Conservation (phyloP, 257 asterid species). For the Solanum gandarillasii region DNA sequence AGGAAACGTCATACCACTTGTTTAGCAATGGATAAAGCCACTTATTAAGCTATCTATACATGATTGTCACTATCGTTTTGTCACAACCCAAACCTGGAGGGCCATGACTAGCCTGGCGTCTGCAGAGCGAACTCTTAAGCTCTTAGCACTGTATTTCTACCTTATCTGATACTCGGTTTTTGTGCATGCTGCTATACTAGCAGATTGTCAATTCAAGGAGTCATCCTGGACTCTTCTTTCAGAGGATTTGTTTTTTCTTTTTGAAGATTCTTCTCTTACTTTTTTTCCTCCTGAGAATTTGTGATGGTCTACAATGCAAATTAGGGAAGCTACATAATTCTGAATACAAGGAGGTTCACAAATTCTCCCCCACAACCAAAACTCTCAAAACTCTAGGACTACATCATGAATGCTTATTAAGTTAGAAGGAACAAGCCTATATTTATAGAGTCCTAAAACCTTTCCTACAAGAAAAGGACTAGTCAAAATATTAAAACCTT, state of each 20-base stretch:
- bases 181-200: background rate
- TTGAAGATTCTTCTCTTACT: background rate
- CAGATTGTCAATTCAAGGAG: background rate
- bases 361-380: too few relatives aligned
- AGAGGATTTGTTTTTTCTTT: background rate
- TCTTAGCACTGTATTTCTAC: background rate
- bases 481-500: too few relatives aligned
- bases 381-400: too few relatives aligned
- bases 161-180: background rate
- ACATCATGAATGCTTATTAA: too few relatives aligned
- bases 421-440: too few relatives aligned
- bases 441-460: too few relatives aligned
- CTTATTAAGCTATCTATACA: background rate
- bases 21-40: background rate
- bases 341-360: too few relatives aligned
- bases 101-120: background rate
- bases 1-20: background rate
- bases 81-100: background rate
- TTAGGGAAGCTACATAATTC: background rate
- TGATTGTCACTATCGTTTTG: background rate
- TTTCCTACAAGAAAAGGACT: too few relatives aligned
- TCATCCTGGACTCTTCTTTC: background rate
- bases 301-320: background rate
- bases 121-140: background rate
- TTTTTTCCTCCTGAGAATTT: background rate